phyloP scores from a whole-genome alignment of 169 alveolate species.

The Plasmodium inui region DNA sequence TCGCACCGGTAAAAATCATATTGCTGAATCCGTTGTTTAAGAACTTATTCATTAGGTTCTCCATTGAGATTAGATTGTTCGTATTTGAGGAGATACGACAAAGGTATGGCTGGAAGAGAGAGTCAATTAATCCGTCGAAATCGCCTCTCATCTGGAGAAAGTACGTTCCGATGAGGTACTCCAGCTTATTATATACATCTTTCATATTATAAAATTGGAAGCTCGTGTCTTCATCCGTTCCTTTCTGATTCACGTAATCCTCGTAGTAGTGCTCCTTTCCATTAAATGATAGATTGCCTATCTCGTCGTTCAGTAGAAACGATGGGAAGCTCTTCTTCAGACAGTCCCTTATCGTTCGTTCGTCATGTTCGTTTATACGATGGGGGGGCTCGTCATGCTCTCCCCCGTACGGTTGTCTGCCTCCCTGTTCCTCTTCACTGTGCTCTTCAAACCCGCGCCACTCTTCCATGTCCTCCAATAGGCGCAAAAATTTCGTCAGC shows the following conservation, averaged over 20 bases:
- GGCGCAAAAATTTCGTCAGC: background rate
- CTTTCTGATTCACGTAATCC: conserved; percentile 6
- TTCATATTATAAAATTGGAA: conserved; percentile 74
- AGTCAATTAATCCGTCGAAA: conserved; percentile 73
- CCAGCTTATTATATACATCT: conserved; percentile 76
- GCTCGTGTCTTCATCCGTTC: conserved; percentile 35
- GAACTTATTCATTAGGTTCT: conserved; percentile 85
- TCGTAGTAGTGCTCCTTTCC: conserved; percentile 27
- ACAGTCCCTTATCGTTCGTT: background rate
- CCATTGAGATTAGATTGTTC: conserved; percentile 73
- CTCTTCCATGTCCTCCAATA: background rate
- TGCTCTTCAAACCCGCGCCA: background rate
- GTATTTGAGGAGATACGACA: conserved; percentile 79
- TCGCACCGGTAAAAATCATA: conserved; percentile 98
- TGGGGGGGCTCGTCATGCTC: no score
- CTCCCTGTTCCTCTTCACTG: background rate
- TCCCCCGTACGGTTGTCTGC: background rate
- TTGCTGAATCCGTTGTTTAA: conserved; percentile 97
- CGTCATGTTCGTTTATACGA: background rate
- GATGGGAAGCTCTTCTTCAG: conserved; percentile 39
- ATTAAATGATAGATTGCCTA: conserved; percentile 23
- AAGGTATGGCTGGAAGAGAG: conserved; percentile 81
- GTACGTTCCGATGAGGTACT: conserved; percentile 69
- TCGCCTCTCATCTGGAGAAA: conserved; percentile 74
- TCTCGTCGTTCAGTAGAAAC: conserved; percentile 70